Evolutionary conservation across 2,329 filamentous ascomycete genomes (phyloP), one percentile per base, ranked within the genome.

Genomic region (Dactylonectria macrodidyma): DNA sequence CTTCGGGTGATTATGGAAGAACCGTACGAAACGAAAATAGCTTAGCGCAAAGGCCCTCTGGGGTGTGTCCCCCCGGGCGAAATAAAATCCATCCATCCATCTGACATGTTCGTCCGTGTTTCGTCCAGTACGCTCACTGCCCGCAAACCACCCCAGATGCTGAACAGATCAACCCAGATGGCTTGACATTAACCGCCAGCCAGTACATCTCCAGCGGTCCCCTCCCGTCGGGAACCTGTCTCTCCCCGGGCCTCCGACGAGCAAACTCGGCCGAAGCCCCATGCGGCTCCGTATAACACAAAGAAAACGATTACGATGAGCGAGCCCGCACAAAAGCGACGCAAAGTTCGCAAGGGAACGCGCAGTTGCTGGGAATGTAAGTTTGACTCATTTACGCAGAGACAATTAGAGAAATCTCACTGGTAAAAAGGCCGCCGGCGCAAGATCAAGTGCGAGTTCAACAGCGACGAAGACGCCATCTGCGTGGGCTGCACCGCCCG

Each of bases 321-420:
- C 26, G 73, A 76, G 38, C 66, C 63, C 19, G 10, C 66, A 2
- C 2, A 65, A 6, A 78, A 77, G 59, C 70, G 71, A 3, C 77
- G 77, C 36, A 87, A 83, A 68, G 61, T 88, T 33, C 85, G 87
- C 24, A 90, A 89, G 68, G 88, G 88, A 30, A 90, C 88, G 0
- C 82, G 82, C 55, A 89, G 87, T 66, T 90, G 88, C 77, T 90
- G 87, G 87, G 87, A 89, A 75, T 90, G 88, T 83, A 84, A 85
- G 78, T 66, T 19, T 19, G 19, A 19, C 19, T 19, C 19, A 1
- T 19, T 19, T 19, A 19, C 1, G 19, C 19, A 19, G 19, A 19
- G 19, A 19, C 1, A 19, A 19, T 19, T 19, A 19, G 19, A 19
- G 19, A 19, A 19, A 19, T 19, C 19, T 19, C 19, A 19, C 19